A percentile compares a stretch with the other conserved stretches of the same genome.
Evolutionary conservation across 1,284 basidiomycete species (phyloP).

Genomic region (Coniferiporia sulphurascens): DNA sequence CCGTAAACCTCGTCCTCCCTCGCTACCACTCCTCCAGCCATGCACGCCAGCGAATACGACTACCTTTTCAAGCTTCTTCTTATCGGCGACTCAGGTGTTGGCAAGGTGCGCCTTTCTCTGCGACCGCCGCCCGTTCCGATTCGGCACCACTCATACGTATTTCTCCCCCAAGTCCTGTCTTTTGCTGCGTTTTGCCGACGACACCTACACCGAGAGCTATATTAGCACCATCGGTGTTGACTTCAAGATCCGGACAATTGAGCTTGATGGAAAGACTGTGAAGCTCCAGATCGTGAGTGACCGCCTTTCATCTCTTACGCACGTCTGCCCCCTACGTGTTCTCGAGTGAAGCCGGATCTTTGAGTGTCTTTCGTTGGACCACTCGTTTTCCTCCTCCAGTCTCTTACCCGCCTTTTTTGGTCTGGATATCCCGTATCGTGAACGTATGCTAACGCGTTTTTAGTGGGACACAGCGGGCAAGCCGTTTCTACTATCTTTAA

Average conservation of each 20-base stretch:
- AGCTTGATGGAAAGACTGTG: conserved; percentile 98
- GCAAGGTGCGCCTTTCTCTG: conserved; percentile 60
- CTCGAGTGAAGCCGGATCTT: no score
- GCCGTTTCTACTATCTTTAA: conserved; percentile 8
- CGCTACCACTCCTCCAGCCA: background rate
- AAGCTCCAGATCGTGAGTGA: conserved; percentile 96
- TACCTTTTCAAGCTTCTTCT: conserved; percentile 96
- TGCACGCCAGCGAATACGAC: conserved; percentile 68
- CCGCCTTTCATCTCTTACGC: background rate
- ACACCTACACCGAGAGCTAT: conserved; percentile 99
- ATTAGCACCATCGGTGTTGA: conserved; percentile 99
- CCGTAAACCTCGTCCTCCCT: background rate
- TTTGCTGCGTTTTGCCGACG: conserved; percentile 97
- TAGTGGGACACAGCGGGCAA: conserved; percentile 96
- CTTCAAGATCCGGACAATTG: conserved; percentile 99
- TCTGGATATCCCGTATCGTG: background rate
- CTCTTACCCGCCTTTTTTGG: background rate
- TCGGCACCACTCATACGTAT: conserved; percentile 3
- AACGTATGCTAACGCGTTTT: conserved; percentile 15
- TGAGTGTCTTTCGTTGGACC: background rate
- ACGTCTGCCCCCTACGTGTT: no score
- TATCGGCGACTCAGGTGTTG: conserved; percentile 94
- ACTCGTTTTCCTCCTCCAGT: background rate
- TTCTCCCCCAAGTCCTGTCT: conserved; percentile 79
- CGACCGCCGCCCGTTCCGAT: conserved; percentile 10